These are phyloP conservation scores for Talaromyces wortmannii DNA, from an alignment of 495 filamentous ascomycete genomes.

Conservation along the genomic window DNA sequence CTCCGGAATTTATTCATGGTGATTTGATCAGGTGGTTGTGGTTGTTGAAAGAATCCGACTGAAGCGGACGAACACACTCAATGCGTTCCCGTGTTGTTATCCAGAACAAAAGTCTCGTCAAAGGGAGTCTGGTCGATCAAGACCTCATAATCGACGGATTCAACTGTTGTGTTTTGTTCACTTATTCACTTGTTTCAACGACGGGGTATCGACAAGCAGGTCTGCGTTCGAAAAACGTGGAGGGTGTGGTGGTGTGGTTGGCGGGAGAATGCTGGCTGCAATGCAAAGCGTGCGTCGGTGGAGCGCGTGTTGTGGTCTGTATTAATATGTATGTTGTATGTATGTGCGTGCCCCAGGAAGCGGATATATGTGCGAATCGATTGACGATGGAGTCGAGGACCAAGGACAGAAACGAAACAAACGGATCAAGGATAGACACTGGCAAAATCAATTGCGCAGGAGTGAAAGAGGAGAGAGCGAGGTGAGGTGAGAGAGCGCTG, in stretches of 20 bases:
- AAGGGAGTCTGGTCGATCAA: too few species aligned
- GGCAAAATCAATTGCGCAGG: too few species aligned
- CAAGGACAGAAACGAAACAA: not conserved
- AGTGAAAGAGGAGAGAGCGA: not conserved
- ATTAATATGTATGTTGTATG: not conserved
- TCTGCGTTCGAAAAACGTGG: not conserved
- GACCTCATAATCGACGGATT: too few species aligned
- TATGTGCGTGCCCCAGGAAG: not conserved
- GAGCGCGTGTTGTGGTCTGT: not conserved
- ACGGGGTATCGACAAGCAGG: too few species aligned
- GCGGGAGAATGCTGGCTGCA: not conserved
- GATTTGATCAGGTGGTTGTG: not conserved
- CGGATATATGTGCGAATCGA: not conserved
- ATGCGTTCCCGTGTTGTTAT: not conserved
- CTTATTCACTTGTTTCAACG: too few species aligned
- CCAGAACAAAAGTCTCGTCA: too few species aligned
- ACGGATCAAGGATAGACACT: too few species aligned
- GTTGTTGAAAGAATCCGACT: not conserved
- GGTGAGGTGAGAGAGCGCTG: not conserved
- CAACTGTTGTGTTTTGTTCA: too few species aligned
- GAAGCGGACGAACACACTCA: not conserved
- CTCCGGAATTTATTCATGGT: constrained; percentile 71
- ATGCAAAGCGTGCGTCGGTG: not conserved
- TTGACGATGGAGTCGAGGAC: not conserved
- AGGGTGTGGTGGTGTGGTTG: not conserved